Evolutionary conservation across 176 grass and related monocot genomes (phyloP).

Genomic region (Thinopyrum elongatum): DNA sequence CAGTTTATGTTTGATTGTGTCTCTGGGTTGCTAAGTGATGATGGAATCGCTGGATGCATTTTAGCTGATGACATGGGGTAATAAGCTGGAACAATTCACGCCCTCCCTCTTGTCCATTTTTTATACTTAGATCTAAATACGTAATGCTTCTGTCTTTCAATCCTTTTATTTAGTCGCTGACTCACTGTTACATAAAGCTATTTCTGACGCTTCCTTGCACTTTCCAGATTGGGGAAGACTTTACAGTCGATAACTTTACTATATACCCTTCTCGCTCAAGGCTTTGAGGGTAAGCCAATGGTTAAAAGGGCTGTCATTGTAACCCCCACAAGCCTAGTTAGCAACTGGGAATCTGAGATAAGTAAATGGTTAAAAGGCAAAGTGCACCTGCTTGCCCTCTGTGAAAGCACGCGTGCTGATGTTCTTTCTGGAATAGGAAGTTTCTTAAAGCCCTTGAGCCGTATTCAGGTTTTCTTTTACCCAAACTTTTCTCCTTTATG

Average conservation of each 20-base stretch:
- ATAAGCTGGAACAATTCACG: slow-evolving; percentile 15
- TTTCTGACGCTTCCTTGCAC: slow-evolving; percentile 15
- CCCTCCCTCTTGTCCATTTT: slow-evolving; percentile 2
- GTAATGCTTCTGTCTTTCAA: not conserved
- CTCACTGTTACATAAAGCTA: slow-evolving; percentile 20
- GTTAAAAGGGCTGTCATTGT: slow-evolving; percentile 86
- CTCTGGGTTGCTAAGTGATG: slow-evolving; percentile 72
- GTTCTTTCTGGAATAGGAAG: slow-evolving; percentile 91
- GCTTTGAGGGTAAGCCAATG: slow-evolving; percentile 91
- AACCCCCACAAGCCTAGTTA: slow-evolving; percentile 95
- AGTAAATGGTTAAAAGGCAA: slow-evolving; percentile 83
- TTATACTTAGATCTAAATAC: not conserved
- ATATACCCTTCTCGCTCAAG: slow-evolving; percentile 81
- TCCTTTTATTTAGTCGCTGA: slow-evolving; percentile 18
- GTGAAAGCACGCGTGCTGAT: slow-evolving; percentile 90
- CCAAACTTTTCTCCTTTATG: slow-evolving; percentile 7
- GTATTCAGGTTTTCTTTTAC: slow-evolving; percentile 67
- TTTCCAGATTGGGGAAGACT: slow-evolving; percentile 91
- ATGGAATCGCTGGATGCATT: slow-evolving; percentile 96
- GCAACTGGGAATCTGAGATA: slow-evolving; percentile 96
- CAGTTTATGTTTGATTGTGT: slow-evolving; percentile 99
- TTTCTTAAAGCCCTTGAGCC: slow-evolving; percentile 76
- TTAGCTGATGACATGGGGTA: slow-evolving; percentile 99
- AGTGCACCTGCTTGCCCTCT: slow-evolving; percentile 78
- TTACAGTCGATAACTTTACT: slow-evolving; percentile 92